These are phyloP conservation scores for Schoenoplectus tabernaemontani DNA, from an alignment of 202 grass and related monocot genomes.

Conservation along the genomic window DNA sequence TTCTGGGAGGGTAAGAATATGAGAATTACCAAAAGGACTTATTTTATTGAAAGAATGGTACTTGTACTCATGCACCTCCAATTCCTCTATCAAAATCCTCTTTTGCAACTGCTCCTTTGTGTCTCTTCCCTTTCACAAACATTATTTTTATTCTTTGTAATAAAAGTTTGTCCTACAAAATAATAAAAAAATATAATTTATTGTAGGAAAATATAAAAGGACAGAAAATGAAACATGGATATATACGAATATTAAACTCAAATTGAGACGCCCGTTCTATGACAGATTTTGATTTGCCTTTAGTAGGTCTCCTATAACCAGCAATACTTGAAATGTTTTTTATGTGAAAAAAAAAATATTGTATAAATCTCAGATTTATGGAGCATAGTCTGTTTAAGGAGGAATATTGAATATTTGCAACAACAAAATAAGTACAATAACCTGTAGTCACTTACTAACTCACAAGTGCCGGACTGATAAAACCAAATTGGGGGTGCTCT, in stretches of 20 bases:
- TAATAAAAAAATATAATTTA: not conserved
- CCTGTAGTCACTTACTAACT: not conserved
- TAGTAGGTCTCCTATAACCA: not conserved
- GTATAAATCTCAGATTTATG: not conserved
- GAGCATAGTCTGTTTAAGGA: not conserved
- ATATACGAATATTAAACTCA: not conserved
- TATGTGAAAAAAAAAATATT: not conserved
- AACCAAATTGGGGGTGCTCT: not conserved
- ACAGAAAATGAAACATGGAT: not conserved
- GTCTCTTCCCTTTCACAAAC: slow-evolving; percentile 66
- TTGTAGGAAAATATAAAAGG: not conserved
- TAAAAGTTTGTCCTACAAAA: not conserved
- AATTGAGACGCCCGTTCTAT: not conserved
- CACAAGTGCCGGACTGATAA: not conserved
- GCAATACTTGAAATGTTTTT: not conserved
- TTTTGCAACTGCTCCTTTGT: slow-evolving; percentile 70
- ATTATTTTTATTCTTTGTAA: slow-evolving; percentile 2
- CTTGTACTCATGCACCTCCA: slow-evolving; percentile 65
- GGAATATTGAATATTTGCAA: not conserved
- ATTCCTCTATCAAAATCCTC: slow-evolving; percentile 81
- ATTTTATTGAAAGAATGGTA: slow-evolving; percentile 50
- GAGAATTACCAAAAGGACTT: slow-evolving; percentile 52
- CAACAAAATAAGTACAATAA: too few relatives aligned
- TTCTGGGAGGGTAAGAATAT: not conserved
- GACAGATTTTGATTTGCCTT: not conserved